Base-by-base conservation (phyloP, 345 rosid genomes). In the Linum usitatissimum region DNA sequence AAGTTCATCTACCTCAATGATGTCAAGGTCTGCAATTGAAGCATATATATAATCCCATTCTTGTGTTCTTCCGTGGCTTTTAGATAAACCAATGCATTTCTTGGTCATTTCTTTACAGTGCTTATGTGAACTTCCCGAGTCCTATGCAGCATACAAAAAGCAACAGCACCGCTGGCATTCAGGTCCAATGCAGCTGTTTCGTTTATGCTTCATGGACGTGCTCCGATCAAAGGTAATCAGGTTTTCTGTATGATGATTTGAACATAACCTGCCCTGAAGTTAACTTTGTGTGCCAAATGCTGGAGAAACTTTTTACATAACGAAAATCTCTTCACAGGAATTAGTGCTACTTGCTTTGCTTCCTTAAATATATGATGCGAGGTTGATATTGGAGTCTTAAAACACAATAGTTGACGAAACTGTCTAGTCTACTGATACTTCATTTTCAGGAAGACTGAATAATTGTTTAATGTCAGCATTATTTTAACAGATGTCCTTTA, bases 131-230 rank as follows among this genome's bases (percentile, higher is more conserved):
- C 85, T 88, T 75, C 96, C 96, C 0, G 96, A 84, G 72, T 86
- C 92, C 36, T 88, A 83, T 56, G 96, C 85, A 80, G 92, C 96
- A 62, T 88, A 88, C 76, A 82, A 85, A 81, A 88, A 88, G 82
- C 96, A 88, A 71, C 96, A 88, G 71, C 92, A 88, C 73, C 90
- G 96, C 45, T 88, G 96, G 96, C 96, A 88, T 75, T 88, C 96
- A 0, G 96, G 96, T 55, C 96, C 96, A 6, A 88, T 88, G 96
- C 90, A 88, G 57, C 92, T 88, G 38, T 88, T 88, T 73, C 96
- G 96, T 63, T 68, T 88, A 76, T 88, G 96, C 67, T 80, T 88
- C 96, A 2, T 55, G 77, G 93, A 84, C 73, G 51, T 88, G 58
- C 75, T 91, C 60, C 80, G 78, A 17, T 84, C 97, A 30, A 91